phyloP scores from a whole-genome alignment of 2,329 filamentous ascomycete genomes.

The Penicillium freii region DNA sequence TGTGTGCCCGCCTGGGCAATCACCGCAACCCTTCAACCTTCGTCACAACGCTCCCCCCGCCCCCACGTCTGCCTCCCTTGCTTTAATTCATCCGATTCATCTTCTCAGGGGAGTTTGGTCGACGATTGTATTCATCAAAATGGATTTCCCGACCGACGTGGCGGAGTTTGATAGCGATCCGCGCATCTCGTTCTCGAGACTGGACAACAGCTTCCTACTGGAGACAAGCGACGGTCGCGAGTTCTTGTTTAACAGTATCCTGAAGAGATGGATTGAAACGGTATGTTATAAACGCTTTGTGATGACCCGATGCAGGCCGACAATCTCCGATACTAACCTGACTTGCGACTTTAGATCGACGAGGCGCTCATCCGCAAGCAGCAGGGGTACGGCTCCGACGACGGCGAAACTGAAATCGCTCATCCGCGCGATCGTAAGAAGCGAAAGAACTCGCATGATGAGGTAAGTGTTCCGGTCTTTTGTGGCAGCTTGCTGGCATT shows the following conservation, averaged over 20 bases:
- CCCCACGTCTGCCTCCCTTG: no score
- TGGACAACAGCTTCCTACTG: conserved; percentile 77
- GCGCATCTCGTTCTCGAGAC: conserved; percentile 81
- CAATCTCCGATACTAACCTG: not conserved
- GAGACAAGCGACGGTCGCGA: conserved; percentile 82
- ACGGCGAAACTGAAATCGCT: conserved; percentile 53
- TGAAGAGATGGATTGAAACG: conserved; percentile 72
- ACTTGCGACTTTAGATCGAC: conserved; percentile 51
- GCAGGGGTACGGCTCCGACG: conserved; percentile 59
- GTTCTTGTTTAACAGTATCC: conserved; percentile 72
- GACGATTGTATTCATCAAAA: conserved; percentile 2
- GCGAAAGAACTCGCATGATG: conserved; percentile 51
- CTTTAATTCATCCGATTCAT: not conserved
- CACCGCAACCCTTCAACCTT: not conserved
- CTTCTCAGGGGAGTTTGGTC: not conserved
- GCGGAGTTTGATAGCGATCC: conserved; percentile 73
- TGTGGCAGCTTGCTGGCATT: not conserved
- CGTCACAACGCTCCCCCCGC: no score
- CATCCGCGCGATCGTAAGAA: conserved; percentile 53
- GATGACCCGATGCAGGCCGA: not conserved
- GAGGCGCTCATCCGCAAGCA: conserved; percentile 61
- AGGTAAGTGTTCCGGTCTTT: conserved; percentile 42
- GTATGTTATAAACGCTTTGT: conserved; percentile 39
- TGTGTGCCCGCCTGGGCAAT: not conserved
- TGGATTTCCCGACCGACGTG: conserved; percentile 54